Evolutionary conservation across 2,329 filamentous ascomycete species (phyloP).

Genomic region (Davidsoniella virescens): DNA sequence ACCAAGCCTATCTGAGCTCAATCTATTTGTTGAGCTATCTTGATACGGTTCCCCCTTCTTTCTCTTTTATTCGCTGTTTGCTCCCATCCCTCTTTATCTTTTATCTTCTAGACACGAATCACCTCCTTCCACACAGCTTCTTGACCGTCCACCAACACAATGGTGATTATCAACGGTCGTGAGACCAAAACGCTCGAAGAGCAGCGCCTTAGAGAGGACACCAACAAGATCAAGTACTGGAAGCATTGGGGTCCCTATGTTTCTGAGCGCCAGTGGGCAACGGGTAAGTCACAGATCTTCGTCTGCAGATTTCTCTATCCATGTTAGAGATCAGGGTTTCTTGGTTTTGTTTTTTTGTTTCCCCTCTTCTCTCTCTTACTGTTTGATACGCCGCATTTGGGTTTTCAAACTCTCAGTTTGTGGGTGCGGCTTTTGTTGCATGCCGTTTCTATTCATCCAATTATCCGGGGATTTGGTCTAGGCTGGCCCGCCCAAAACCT

Average conservation of each 20-base stretch:
- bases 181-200: constrained; percentile 40
- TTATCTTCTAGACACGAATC: neutral
- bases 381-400: neutral
- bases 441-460: neutral
- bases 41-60: too few relatives aligned
- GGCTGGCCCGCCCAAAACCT: too few relatives aligned
- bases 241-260: constrained; percentile 97
- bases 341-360: neutral
- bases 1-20: neutral
- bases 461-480: too few relatives aligned
- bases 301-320: too few relatives aligned
- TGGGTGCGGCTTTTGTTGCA: neutral
- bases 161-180: constrained; percentile 54
- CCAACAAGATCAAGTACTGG: constrained; percentile 77
- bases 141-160: constrained; percentile 24
- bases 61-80: too few relatives aligned
- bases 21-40: too few relatives aligned
- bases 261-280: constrained; percentile 89
- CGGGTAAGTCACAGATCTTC: constrained; percentile 37
- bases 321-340: too few relatives aligned
- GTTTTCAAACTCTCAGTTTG: neutral
- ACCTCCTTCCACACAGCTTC: neutral
- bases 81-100: neutral
- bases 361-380: constrained; percentile 2
- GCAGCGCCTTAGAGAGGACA: constrained; percentile 73